phyloP scores from a whole-genome alignment of 768 basidiomycete genomes.

The Dentipellis fragilis region DNA sequence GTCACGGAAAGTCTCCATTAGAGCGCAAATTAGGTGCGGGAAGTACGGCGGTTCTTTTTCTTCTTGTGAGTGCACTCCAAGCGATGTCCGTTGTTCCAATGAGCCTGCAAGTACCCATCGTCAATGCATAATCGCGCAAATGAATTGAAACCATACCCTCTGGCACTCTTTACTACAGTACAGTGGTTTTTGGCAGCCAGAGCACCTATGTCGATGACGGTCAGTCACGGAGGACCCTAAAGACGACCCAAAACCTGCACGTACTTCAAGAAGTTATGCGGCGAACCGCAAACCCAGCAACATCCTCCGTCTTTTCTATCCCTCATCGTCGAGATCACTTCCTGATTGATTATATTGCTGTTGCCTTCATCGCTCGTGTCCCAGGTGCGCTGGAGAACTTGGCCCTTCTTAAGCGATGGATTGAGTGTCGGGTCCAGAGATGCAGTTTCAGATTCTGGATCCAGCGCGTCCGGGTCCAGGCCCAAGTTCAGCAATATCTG shows the following conservation, averaged over 20 bases:
- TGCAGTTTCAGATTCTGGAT: background rate
- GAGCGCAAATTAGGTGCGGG: too few relatives aligned
- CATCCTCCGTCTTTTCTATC: background rate
- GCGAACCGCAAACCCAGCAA: conserved; percentile 1
- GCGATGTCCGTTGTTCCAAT: background rate
- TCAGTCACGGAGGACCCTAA: background rate
- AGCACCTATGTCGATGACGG: background rate
- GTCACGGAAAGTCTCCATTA: too few relatives aligned
- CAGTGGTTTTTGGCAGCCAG: background rate
- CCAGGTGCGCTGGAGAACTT: background rate
- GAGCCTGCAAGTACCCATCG: background rate
- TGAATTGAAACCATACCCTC: background rate
- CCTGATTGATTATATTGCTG: background rate
- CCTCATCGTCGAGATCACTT: background rate
- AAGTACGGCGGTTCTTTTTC: background rate
- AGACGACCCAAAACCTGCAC: background rate
- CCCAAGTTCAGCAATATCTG: background rate
- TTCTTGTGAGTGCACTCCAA: background rate
- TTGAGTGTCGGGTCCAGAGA: background rate
- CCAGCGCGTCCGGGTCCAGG: background rate
- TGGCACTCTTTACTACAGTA: conserved; percentile 1
- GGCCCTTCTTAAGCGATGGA: background rate
- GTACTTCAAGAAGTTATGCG: background rate
- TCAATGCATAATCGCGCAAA: too few relatives aligned
- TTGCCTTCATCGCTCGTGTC: background rate